These are phyloP conservation scores for Pseudomonodictys pantanalensis DNA, from an alignment of 495 filamentous ascomycete genomes.

Conservation along the genomic window DNA sequence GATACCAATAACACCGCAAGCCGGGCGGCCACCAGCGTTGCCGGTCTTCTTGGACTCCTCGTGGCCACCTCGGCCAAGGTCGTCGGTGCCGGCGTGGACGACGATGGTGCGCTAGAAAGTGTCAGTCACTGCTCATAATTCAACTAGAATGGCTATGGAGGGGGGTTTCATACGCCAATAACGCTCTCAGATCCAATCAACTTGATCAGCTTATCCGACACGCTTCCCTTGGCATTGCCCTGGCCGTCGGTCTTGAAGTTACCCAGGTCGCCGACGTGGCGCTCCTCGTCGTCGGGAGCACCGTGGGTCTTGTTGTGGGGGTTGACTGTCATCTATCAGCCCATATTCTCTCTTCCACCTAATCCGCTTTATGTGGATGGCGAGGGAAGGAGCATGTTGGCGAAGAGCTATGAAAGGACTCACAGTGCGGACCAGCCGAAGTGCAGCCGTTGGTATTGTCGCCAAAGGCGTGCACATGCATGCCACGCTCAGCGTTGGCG, in stretches of 20 bases:
- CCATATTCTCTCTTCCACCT: background rate
- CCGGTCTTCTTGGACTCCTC: conserved; percentile 97
- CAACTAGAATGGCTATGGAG: background rate
- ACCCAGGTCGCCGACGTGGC: conserved; percentile 95
- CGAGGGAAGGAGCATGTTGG: background rate
- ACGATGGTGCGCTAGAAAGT: conserved; percentile 80
- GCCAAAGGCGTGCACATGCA: conserved; percentile 98
- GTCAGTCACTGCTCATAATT: background rate
- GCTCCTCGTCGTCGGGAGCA: conserved; percentile 71
- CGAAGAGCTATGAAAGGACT: conserved; percentile 36
- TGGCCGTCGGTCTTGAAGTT: conserved; percentile 93
- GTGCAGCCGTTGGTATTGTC: conserved; percentile 99
- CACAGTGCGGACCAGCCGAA: conserved; percentile 93
- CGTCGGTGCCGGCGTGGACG: conserved; percentile 90
- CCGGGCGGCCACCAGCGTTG: conserved; percentile 87
- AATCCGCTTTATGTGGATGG: background rate
- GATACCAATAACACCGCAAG: conserved; percentile 96
- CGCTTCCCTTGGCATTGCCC: conserved; percentile 77
- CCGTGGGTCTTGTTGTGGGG: conserved; percentile 89
- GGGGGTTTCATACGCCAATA: conserved; percentile 70
- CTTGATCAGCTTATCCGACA: conserved; percentile 79
- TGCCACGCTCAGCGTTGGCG: conserved; percentile 89
- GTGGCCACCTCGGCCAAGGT: conserved; percentile 84
- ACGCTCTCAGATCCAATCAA: conserved; percentile 94
- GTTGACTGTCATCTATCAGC: conserved; percentile 66